phyloP scores from a whole-genome alignment of 768 basidiomycete species.

The Amanita phalloides region DNA sequence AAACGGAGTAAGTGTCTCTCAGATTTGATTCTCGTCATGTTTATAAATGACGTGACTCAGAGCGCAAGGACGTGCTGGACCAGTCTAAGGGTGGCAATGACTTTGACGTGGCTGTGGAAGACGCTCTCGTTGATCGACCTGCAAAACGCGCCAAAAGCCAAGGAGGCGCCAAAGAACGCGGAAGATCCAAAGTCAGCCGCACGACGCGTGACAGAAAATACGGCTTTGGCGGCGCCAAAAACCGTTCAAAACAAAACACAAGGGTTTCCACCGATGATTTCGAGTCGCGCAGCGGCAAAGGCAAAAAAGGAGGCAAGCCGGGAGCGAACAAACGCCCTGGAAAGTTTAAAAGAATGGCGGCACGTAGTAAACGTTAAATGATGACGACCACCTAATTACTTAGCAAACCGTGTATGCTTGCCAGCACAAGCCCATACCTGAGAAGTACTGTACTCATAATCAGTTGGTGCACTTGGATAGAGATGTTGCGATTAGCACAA shows the following conservation, averaged over 20 bases:
- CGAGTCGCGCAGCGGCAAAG: slow-evolving; percentile 23
- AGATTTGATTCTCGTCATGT: neutral
- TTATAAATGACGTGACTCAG: slow-evolving; percentile 24
- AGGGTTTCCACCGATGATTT: slow-evolving; percentile 73
- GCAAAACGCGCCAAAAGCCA: slow-evolving; percentile 36
- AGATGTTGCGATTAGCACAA: too few species aligned
- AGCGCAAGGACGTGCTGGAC: slow-evolving; percentile 77
- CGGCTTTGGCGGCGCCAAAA: slow-evolving; percentile 64
- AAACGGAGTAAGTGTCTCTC: slow-evolving; percentile 66
- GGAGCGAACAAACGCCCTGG: slow-evolving; percentile 42
- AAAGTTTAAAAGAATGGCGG: slow-evolving; percentile 42
- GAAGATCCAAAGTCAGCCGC: slow-evolving; percentile 38
- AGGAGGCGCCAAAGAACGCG: slow-evolving; percentile 26
- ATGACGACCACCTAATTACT: slow-evolving; percentile 4
- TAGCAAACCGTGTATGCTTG: neutral
- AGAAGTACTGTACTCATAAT: too few species aligned
- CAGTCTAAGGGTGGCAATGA: slow-evolving; percentile 47
- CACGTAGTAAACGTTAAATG: slow-evolving; percentile 25
- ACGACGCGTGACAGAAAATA: slow-evolving; percentile 67
- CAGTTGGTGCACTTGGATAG: too few species aligned
- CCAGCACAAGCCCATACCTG: neutral
- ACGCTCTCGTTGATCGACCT: slow-evolving; percentile 71
- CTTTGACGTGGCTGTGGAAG: slow-evolving; percentile 87
- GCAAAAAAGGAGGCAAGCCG: slow-evolving; percentile 19
- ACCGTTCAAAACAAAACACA: slow-evolving; percentile 74